phyloP scores from a whole-genome alignment of 257 asterid genomes.

The Penstemon newberryi region DNA sequence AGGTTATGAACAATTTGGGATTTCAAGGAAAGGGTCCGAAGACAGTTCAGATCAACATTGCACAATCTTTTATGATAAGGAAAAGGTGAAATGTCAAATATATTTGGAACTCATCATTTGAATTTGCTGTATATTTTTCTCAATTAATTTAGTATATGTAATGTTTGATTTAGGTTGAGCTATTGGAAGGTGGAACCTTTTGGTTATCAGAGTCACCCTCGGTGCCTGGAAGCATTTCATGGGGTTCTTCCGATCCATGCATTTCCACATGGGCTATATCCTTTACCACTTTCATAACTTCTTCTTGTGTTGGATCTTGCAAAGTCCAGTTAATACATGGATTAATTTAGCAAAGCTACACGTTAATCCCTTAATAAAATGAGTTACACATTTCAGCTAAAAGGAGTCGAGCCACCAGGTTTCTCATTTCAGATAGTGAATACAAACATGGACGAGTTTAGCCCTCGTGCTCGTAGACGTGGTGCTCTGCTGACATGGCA shows the following conservation, averaged over 20 bases:
- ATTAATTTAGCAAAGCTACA: not conserved
- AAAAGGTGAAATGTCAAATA: slow-evolving; percentile 54
- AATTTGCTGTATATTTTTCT: not conserved
- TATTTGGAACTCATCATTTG: slow-evolving; percentile 2
- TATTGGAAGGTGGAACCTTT: slow-evolving; percentile 95
- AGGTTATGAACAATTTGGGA: slow-evolving; percentile 93
- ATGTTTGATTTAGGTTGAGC: slow-evolving; percentile 68
- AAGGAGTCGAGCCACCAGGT: slow-evolving; percentile 95
- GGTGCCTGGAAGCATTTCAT: slow-evolving; percentile 96
- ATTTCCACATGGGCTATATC: slow-evolving; percentile 99
- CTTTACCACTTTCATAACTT: slow-evolving; percentile 37
- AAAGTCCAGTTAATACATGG: slow-evolving; percentile 13
- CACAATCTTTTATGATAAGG: slow-evolving; percentile 86
- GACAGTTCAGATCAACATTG: slow-evolving; percentile 89
- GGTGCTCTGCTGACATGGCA: slow-evolving; percentile 99
- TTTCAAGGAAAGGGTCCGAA: slow-evolving; percentile 88
- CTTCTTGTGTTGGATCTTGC: slow-evolving; percentile 14
- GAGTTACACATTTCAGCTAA: slow-evolving; percentile 95
- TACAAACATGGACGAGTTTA: slow-evolving; percentile 87
- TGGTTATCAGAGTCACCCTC: slow-evolving; percentile 99
- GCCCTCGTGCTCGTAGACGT: slow-evolving; percentile 97
- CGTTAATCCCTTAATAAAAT: slow-evolving; percentile 55
- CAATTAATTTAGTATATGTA: slow-evolving; percentile 14
- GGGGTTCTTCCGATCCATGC: slow-evolving; percentile 92
- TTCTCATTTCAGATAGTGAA: slow-evolving; percentile 94